phyloP scores from a whole-genome alignment of 108 stramenopile genomes.

The Cyclotella distinguenda region DNA sequence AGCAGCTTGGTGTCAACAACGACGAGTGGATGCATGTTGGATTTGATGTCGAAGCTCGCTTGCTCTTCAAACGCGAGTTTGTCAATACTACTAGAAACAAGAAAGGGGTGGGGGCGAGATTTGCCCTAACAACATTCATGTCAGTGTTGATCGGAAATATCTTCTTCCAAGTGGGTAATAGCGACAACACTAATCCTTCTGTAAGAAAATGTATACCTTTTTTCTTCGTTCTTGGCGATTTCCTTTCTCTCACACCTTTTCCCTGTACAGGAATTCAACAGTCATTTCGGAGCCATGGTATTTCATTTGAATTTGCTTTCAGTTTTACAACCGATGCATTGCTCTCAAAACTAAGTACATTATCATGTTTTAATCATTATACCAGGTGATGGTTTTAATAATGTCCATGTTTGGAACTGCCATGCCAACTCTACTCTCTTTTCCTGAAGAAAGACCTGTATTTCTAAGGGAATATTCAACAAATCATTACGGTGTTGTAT shows the following conservation, averaged over 20 bases:
- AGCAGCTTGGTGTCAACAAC: conserved; percentile 18
- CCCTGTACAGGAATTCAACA: conserved; percentile 45
- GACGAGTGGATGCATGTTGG: conserved; percentile 46
- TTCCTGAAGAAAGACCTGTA: conserved; percentile 86
- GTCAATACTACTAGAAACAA: conserved; percentile 55
- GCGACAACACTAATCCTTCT: conserved; percentile 27
- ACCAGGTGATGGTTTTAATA: conserved; percentile 62
- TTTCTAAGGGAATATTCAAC: conserved; percentile 90
- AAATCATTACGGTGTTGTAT: conserved; percentile 69
- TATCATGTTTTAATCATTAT: not conserved
- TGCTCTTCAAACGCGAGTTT: conserved; percentile 65
- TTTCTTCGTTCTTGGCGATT: not conserved
- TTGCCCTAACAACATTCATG: conserved; percentile 64
- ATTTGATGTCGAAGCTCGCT: conserved; percentile 40
- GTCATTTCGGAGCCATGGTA: conserved; percentile 69
- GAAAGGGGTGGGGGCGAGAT: conserved; percentile 53
- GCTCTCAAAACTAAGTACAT: not conserved
- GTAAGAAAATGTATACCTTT: not conserved
- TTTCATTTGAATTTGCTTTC: conserved; percentile 37
- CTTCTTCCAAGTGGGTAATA: conserved; percentile 62
- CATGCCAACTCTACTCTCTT: conserved; percentile 65
- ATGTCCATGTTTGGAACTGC: conserved; percentile 81
- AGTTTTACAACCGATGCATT: too few relatives aligned
- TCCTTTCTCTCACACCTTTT: not conserved
- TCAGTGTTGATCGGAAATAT: conserved; percentile 66